phyloP scores from a whole-genome alignment of 768 basidiomycete genomes.

The Podaxis sp. region DNA sequence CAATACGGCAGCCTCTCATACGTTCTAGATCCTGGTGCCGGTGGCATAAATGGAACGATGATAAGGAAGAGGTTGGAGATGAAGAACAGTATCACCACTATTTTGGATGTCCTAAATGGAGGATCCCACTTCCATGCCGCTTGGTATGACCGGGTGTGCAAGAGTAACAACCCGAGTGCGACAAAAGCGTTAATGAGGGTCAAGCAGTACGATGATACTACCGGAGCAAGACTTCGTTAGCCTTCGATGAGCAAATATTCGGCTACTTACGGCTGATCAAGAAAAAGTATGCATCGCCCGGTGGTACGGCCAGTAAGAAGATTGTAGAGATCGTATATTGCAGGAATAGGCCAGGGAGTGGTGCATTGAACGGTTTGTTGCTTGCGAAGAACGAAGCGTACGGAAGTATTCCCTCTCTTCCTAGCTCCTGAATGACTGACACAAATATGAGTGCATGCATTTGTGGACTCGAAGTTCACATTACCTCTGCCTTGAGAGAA shows the following conservation, averaged over 20 bases:
- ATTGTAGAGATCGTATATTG: slow-evolving; percentile 61
- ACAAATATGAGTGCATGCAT: not conserved
- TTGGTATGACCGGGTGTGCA: slow-evolving; percentile 46
- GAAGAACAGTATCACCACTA: slow-evolving; percentile 52
- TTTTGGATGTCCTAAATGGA: slow-evolving; percentile 57
- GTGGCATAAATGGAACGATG: slow-evolving; percentile 64
- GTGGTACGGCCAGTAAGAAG: slow-evolving; percentile 55
- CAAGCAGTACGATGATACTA: slow-evolving; percentile 59
- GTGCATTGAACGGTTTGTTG: slow-evolving; percentile 69
- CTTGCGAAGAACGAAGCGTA: slow-evolving; percentile 66
- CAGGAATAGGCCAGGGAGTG: slow-evolving; percentile 57
- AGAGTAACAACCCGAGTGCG: slow-evolving; percentile 59
- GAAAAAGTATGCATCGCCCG: slow-evolving; percentile 76
- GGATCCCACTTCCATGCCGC: slow-evolving; percentile 54
- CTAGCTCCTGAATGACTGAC: slow-evolving; percentile 72
- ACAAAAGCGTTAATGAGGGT: slow-evolving; percentile 59
- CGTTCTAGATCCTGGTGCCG: slow-evolving; percentile 43
- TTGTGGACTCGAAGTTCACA: not conserved
- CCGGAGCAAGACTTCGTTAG: not conserved
- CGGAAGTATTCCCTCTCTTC: slow-evolving; percentile 68
- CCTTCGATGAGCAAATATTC: not conserved
- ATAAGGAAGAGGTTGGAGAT: slow-evolving; percentile 64
- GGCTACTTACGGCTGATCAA: slow-evolving; percentile 50
- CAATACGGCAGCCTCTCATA: slow-evolving; percentile 68
- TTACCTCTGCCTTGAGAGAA: slow-evolving; percentile 68